Evolutionary conservation across 2,329 filamentous ascomycete genomes (phyloP), one percentile per base, ranked within the genome.

Genomic region (Phaeosphaeria sp.): DNA sequence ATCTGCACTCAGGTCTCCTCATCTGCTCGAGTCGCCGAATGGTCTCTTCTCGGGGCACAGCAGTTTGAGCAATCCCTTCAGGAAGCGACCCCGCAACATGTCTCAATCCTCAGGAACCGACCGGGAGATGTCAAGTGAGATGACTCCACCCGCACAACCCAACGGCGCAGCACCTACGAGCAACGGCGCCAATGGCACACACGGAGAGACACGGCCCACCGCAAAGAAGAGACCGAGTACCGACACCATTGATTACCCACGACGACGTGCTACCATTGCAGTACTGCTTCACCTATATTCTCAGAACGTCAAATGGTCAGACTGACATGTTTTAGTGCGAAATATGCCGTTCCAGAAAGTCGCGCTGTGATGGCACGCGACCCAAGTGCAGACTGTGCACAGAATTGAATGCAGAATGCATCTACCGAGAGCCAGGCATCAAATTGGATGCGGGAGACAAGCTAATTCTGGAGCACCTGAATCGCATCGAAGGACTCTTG

Each of bases 391-490:
- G 92, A 76, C 87, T 95, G 36, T 95, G 91, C 78, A 88, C 89
- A 10, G 91, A 94, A 73, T 82, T 94, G 42, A 90, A 91, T 54
- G 91, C 90, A 46, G 90, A 94, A 62, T 95, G 91, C 76, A 85
- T 93, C 64, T 95, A 95, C 76, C 86, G 91, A 62, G 91, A 95
- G 74, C 91, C 91, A 6, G 91, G 91, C 2, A 91, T 94, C 81
- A 95, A 95, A 78, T 85, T 95, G 10, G 91, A 95, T 74, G 90
- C 91, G 36, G 91, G 91, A 64, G 91, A 94, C 80, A 94, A 93
- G 79, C 82, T 95, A 55, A 95, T 95, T 60, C 80, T 95, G 39
- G 91, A 94, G 73, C 89, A 90, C 55, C 82, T 95, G 36, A 87
- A 85, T 67, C 87, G 90, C 52, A 93, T 95, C 68, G 91, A 95